These are phyloP conservation scores for Atkinsonella hypoxylon DNA, from an alignment of 2,329 filamentous ascomycete species.

Conservation along the genomic window DNA sequence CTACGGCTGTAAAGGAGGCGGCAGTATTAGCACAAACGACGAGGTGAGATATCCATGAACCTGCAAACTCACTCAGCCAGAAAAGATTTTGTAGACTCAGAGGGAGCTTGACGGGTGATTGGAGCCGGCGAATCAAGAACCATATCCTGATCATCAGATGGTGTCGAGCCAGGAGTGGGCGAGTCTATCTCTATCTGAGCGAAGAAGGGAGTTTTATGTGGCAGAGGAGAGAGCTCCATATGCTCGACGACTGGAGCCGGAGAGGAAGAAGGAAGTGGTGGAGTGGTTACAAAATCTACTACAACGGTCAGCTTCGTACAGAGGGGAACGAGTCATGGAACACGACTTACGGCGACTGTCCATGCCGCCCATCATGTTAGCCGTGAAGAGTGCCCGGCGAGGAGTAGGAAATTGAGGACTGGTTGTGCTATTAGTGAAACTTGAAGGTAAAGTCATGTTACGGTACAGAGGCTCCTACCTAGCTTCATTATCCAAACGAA, in stretches of 20 bases:
- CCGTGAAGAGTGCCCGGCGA: constrained; percentile 28
- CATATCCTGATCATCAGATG: constrained; percentile 30
- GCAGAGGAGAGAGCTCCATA: constrained; percentile 91
- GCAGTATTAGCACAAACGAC: constrained; percentile 12
- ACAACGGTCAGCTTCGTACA: constrained; percentile 1
- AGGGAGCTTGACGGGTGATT: constrained; percentile 31
- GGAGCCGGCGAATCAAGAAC: constrained; percentile 45
- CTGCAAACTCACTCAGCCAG: constrained; percentile 38
- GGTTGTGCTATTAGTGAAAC: constrained; percentile 4
- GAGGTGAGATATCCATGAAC: constrained; percentile 9
- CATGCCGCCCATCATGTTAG: constrained; percentile 24
- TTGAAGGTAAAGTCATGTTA: not conserved
- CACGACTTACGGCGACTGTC: constrained; percentile 20
- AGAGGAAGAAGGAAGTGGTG: constrained; percentile 72
- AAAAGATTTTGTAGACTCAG: constrained; percentile 37
- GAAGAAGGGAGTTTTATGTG: constrained; percentile 67
- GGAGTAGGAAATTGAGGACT: constrained; percentile 31
- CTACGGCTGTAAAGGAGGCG: constrained; percentile 38
- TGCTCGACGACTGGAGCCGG: constrained; percentile 59
- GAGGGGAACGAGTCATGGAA: not conserved
- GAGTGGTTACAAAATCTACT: constrained; percentile 66
- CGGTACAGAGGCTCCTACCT: constrained; percentile 48
- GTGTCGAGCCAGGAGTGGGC: constrained; percentile 50
- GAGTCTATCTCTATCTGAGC: constrained; percentile 57
- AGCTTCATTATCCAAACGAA: constrained; percentile 72